Base-by-base conservation (phyloP, 1,139 yeast species). In the Maudiozyma humilis region DNA sequence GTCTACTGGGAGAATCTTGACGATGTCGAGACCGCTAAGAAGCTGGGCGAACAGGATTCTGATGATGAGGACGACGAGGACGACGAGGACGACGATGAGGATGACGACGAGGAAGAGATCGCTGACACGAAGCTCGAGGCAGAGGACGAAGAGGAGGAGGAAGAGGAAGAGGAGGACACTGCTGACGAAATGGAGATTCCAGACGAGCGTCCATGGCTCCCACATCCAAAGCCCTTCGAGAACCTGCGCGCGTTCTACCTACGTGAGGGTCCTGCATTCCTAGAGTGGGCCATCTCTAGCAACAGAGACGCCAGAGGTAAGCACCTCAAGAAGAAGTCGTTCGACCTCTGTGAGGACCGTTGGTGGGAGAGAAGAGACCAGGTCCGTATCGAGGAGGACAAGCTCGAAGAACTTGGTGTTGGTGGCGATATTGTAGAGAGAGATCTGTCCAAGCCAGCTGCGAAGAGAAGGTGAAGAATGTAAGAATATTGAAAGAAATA, bases 301-400 rank as follows among this genome's bases (percentile, higher is more conserved):
- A 81, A 85, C 53, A 74, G 85, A 54, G 91, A 85, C 46, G 81
- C 87, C n/a, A 77, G 94, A 55, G 97, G 96, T 44, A 91, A 91
- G 63, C 82, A 86, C 56, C 74, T 91, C 63, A 88, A 89, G 68
- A 82, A 84, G 48, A 83, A 85, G 35, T 84, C 96, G 0, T 91
- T 91, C 62, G 96, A 88, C 53, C 67, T 89, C 49, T 83, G 94
- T 63, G 95, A 89, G 65, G 93, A 82, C 51, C 77, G 97, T 68
- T 91, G 95, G 93, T 91, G 97, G 97, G 97, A 91, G 62, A 82
- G 97, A 69, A 80, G 97, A 68, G 97, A 91, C 59, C 93, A 82
- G 55, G 81, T 89, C 19, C 80, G 95, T 59, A 73, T 79, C 34
- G 85, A 87, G 39, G 98, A 91, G 66, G 97, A 89, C 55, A 78